Base-by-base conservation (phyloP, 495 filamentous ascomycete genomes). In the Aspergillus baeticus region DNA sequence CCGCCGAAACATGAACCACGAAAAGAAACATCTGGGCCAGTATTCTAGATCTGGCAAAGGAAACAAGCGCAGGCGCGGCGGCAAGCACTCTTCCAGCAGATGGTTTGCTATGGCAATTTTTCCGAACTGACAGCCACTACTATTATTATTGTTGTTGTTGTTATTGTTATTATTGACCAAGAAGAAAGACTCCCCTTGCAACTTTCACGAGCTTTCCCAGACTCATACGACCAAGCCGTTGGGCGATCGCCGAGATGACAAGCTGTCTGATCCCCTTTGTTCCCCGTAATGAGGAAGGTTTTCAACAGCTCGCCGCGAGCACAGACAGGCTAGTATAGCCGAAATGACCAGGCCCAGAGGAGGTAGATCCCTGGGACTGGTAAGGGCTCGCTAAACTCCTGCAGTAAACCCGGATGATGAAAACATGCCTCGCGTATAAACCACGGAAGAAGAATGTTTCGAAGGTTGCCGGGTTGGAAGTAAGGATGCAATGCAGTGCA, bases 61-160 rank as follows among this genome's bases (percentile, higher is more conserved):
- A 39, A 38, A 41, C 48, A 51, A 51, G 48, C 48, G 36, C 48
- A 51, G 35, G 39, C 35, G 48, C 48, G 48, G 48, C 48, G 48
- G 34, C 47, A 50, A 50, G 47, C 47, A 38, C 29, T 22, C 35
- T 35, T 10, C 45, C 31, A 48, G n/a, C n/a, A 42, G 17, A 10
- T 10, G 22, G 17, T 18, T 10, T 22, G 41, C 41, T 8, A 29
- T 29, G 26, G 8, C 26, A 29, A 29, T 29, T 29, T 29, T 29
- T 29, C 26, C 26, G 26, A 8, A 29, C 26, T 29, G 26, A 29
- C 26, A 29, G 26, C 26, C 35, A 37, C 35, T 37, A 15, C 35
- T 37, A 3, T n/a, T n/a, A n/a, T n/a, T n/a, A n/a, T n/a, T n/a
- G n/a, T n/a, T n/a, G n/a, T n/a, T n/a, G n/a, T n/a, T n/a, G n/a